phyloP scores from a whole-genome alignment of 805 yeast genomes.

The baker's yeast (Saccharomyces cerevisiae) region DNA sequence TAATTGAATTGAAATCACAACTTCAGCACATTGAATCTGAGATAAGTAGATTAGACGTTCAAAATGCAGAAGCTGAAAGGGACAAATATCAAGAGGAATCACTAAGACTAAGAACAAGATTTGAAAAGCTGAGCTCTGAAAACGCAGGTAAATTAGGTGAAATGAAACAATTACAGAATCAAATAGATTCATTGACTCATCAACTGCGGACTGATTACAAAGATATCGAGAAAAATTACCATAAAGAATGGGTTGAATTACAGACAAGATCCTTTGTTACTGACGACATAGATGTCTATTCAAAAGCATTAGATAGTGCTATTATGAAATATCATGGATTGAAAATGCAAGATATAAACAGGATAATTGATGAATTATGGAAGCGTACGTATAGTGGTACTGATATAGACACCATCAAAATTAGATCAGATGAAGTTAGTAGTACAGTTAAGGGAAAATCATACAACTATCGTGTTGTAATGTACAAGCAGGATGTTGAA shows the following conservation, averaged over 20 bases:
- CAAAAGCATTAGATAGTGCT: conserved; percentile 82
- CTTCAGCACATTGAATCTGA: conserved; percentile 31
- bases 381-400: conserved; percentile 88
- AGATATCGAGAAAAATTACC: conserved; percentile 55
- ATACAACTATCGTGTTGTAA: conserved; percentile 88
- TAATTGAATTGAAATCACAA: conserved; percentile 38
- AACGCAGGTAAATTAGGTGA: conserved; percentile 82
- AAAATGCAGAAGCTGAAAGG: conserved; percentile 52
- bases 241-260: conserved; percentile 62
- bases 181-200: conserved; percentile 42
- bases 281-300: conserved; percentile 73
- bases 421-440: conserved; percentile 62
- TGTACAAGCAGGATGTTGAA: conserved; percentile 87
- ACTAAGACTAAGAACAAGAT: conserved; percentile 38
- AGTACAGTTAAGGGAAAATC: conserved; percentile 44
- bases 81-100: conserved; percentile 55
- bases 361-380: conserved; percentile 87
- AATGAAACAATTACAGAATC: conserved; percentile 71
- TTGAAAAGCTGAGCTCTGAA: conserved; percentile 49
- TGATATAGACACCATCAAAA: conserved; percentile 85
- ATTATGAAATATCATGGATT: conserved; percentile 86
- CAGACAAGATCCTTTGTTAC: conserved; percentile 70
- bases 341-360: conserved; percentile 89
- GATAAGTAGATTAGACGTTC: conserved; percentile 41
- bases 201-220: conserved; percentile 68